phyloP scores from a whole-genome alignment of 1,284 basidiomycete species.

The Pholiota adiposa region DNA sequence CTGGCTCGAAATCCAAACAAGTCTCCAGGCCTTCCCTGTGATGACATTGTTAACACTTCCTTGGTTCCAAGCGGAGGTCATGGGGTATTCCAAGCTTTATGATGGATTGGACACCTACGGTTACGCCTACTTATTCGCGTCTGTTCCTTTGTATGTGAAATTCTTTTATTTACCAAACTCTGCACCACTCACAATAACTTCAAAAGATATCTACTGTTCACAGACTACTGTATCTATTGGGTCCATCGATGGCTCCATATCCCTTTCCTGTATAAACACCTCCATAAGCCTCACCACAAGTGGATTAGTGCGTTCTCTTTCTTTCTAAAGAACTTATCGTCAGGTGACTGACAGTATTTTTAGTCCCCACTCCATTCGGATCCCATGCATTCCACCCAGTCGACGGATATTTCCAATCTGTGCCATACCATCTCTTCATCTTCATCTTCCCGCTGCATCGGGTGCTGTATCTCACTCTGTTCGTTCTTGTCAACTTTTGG shows the following conservation, averaged over 20 bases:
- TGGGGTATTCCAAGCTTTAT: constrained; percentile 86
- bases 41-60: constrained; percentile 89
- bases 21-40: constrained; percentile 78
- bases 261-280: constrained; percentile 85
- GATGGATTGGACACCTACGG: constrained; percentile 76
- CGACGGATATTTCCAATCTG: constrained; percentile 92
- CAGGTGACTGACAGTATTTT: constrained; percentile 10
- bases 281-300: constrained; percentile 98
- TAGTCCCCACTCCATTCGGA: constrained; percentile 96
- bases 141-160: constrained; percentile 61
- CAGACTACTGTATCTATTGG: constrained; percentile 94
- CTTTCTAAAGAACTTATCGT: constrained; percentile 4
- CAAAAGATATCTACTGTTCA: constrained; percentile 86
- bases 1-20: constrained; percentile 80
- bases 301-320: constrained; percentile 81
- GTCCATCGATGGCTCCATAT: constrained; percentile 91
- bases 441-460: constrained; percentile 93
- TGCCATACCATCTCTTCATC: constrained; percentile 95
- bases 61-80: constrained; percentile 93
- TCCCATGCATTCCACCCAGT: constrained; percentile 98
- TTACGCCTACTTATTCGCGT: constrained; percentile 66
- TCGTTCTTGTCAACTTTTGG: constrained; percentile 92
- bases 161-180: constrained; percentile 4
- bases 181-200: constrained; percentile 6
- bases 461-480: constrained; percentile 79